Evolutionary conservation across 371 early-diverging fungal species (phyloP).

Genomic region (Mortierella polycephala): DNA sequence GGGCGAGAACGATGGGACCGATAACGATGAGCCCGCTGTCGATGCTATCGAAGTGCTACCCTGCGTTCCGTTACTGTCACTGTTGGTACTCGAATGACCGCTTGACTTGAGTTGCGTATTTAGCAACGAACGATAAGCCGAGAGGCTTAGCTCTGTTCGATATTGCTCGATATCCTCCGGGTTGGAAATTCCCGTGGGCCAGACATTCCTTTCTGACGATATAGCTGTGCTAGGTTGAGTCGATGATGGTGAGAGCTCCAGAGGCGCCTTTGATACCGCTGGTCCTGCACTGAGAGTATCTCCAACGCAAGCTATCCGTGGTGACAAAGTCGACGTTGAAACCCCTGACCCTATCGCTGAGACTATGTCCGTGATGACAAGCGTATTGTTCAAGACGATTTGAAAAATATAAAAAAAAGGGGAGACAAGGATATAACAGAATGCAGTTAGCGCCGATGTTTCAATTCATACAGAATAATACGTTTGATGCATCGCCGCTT

Average conservation of each 20-base stretch:
- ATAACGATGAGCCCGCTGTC: constrained; percentile 9
- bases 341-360: not conserved
- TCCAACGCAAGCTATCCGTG: constrained; percentile 21
- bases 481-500: not conserved
- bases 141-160: constrained; percentile 50
- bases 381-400: not conserved
- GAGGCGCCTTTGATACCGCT: constrained; percentile 14
- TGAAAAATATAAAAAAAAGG: not conserved
- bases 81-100: constrained; percentile 10
- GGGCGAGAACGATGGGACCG: constrained; percentile 10
- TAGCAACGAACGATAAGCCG: constrained; percentile 50
- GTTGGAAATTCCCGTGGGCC: constrained; percentile 32
- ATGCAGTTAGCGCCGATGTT: no score
- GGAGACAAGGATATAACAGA: not conserved
- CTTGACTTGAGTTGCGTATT: constrained; percentile 32
- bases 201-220: constrained; percentile 32
- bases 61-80: constrained; percentile 14
- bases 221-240: constrained; percentile 34
- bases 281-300: constrained; percentile 11
- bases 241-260: constrained; percentile 35
- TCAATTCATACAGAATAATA: no score
- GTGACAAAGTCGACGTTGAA: constrained; percentile 1
- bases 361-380: no score
- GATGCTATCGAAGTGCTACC: constrained; percentile 13
- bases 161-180: constrained; percentile 52